A percentile compares a stretch with the other conserved stretches of the same genome.
phyloP scores from a whole-genome alignment of 805 yeast species.

The Ogataea polymorpha region DNA sequence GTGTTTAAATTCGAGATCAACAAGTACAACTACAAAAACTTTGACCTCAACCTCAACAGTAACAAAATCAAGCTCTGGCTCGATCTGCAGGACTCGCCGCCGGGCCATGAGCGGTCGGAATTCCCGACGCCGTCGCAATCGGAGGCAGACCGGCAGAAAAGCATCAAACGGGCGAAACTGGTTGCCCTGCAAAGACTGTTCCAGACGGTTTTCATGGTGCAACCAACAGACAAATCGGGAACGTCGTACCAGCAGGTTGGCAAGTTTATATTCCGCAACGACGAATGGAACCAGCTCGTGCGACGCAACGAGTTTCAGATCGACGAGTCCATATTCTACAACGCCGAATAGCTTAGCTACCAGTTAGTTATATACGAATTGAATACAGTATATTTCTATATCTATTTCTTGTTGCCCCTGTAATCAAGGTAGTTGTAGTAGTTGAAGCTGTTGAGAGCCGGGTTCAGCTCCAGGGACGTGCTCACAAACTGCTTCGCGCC shows the following conservation, averaged over 20 bases:
- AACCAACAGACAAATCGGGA: conserved; percentile 7
- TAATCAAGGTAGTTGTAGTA: conserved; percentile 27
- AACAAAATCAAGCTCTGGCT: conserved; percentile 29
- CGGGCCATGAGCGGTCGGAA: conserved; percentile 57
- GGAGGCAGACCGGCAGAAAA: conserved; percentile 32
- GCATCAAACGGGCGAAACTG: conserved; percentile 28
- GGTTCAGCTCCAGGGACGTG: conserved; percentile 30
- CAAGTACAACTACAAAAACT: conserved; percentile 18
- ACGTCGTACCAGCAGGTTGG: conserved; percentile 32
- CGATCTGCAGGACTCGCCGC: conserved; percentile 40
- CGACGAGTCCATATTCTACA: conserved; percentile 37
- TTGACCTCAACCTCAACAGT: conserved; percentile 18
- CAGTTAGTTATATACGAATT: neutral
- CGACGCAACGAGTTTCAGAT: conserved; percentile 30
- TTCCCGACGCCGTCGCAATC: conserved; percentile 58
- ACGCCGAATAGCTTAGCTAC: conserved; percentile 13
- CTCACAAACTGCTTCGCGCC: conserved; percentile 31
- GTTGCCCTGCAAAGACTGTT: conserved; percentile 44
- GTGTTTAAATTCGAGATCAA: conserved; percentile 29
- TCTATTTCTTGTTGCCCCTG: conserved; percentile 17
- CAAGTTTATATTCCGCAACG: conserved; percentile 45
- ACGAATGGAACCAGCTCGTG: conserved; percentile 37
- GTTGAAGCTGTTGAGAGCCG: conserved; percentile 28
- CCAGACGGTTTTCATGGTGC: conserved; percentile 37
- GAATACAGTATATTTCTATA: conserved; percentile 1